Percentiles rank a stretch among this genome's conserved stretches.
Conservation (phyloP, 2,329 filamentous ascomycete genomes). For the Teratosphaeria destructans region DNA sequence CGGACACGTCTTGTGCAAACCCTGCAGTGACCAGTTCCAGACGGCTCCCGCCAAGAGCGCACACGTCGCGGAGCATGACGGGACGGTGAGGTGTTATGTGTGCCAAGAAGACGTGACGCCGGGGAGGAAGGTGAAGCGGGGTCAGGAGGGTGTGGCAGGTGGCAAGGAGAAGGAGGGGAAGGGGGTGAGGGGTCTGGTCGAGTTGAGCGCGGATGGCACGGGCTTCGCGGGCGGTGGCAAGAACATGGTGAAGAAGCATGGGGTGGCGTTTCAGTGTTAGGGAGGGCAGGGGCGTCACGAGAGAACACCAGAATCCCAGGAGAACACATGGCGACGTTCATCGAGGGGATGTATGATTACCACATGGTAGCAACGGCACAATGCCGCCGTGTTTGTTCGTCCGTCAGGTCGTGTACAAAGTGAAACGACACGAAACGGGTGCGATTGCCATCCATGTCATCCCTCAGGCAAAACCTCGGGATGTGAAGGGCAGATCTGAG, state of each 20-base stretch:
- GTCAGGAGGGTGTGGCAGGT: conserved; percentile 17
- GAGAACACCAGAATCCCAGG: no score
- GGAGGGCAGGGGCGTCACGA: no score
- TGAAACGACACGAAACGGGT: no score
- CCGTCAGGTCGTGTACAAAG: no score
- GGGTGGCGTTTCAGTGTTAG: conserved; percentile 73
- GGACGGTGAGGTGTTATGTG: conserved; percentile 62
- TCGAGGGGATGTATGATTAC: no score
- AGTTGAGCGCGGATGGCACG: conserved; percentile 76
- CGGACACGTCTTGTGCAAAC: conserved; percentile 82
- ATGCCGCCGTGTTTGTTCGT: no score
- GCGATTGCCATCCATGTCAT: no score
- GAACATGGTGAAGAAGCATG: conserved; percentile 68
- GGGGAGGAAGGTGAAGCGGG: conserved; percentile 16
- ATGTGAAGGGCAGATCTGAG: no score
- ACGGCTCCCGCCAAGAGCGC: conserved; percentile 45
- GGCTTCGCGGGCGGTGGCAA: conserved; percentile 83
- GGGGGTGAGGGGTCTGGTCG: conserved; percentile 62
- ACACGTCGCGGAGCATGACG: conserved; percentile 45
- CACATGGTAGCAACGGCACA: no score
- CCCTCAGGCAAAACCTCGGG: no score
- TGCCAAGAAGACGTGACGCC: conserved; percentile 67
- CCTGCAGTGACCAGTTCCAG: conserved; percentile 77
- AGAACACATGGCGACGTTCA: no score
- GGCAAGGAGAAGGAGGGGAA: conserved; percentile 42